Percentiles rank a stretch among this genome's conserved stretches.
Evolutionary conservation across 2,329 filamentous ascomycete species (phyloP).

Genomic region (Nemania serpens): DNA sequence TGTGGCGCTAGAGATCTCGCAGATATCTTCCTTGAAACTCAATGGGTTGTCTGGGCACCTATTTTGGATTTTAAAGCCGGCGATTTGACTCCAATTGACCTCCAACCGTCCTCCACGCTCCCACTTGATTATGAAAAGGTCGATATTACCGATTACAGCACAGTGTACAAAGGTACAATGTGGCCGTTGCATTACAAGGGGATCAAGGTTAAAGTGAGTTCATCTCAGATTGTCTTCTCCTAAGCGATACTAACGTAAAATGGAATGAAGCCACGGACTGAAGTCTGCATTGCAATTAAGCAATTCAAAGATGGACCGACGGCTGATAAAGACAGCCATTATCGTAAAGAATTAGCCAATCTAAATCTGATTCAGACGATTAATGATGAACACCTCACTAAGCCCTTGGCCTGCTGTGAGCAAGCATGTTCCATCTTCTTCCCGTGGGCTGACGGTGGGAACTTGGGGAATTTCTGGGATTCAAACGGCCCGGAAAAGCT

Average conservation of each 20-base stretch:
- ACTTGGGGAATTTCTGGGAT: background rate
- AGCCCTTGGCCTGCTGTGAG: background rate
- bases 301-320: background rate
- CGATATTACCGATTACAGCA: background rate
- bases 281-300: slow-evolving; percentile 4
- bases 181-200: background rate
- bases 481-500: background rate
- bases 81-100: background rate
- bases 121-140: background rate
- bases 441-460: slow-evolving; percentile 2
- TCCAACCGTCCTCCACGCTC: background rate
- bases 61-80: slow-evolving; percentile 1
- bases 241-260: background rate
- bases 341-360: background rate
- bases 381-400: background rate
- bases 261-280: background rate
- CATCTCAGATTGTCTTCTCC: background rate
- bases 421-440: slow-evolving; percentile 3
- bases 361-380: background rate
- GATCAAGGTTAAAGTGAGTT: background rate
- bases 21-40: slow-evolving; percentile 6
- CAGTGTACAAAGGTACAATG: background rate
- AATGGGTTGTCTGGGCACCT: slow-evolving; percentile 6
- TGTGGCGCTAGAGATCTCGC: background rate
- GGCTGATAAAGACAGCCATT: background rate